Evolutionary conservation across 352 stramenopile species (phyloP), one percentile per base, ranked within the genome.

Genomic region (Phytophthora idaei): DNA sequence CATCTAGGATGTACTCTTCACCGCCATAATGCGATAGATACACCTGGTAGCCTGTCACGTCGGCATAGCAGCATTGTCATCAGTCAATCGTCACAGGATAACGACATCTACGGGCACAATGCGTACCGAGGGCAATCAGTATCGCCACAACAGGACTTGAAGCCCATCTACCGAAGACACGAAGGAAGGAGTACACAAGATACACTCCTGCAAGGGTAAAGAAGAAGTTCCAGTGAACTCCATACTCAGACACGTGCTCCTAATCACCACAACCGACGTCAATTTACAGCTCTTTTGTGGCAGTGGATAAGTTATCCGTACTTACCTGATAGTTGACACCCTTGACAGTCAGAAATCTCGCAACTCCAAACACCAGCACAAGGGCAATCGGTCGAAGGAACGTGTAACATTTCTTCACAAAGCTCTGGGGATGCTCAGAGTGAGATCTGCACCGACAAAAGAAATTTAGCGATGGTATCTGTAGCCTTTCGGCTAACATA

Each of bases 191-290:
- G 54, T 89, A 90, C 21, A 87, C 57, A 15, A 97, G 32, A 61
- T 93, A 94, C 31, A 96, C 83, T 4, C 81, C 87, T 12, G 81
- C 89, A 17, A 99, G 85, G 4, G 97, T 99, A 61, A 99, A 98
- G 81, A 99, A 99, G 69, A 99, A 99, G 79, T 99, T 99, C 98
- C 98, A 99, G 78, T 99, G 97, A 17, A 99, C 90, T 32, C 98
- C 98, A 74, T 99, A 99, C 79, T 99, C 98, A 5, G 87, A 97
- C 44, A 99, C 95, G 64, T 99, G 97, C 59, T 98, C 90, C 78
- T 97, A 68, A 34, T 52, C 21, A 52, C 37, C 48, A 73, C 11
- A 56, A 6, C 50, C n/a, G 52, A 36, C 3, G 28, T 71, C 11
- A 70, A 31, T 44, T 52, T 25, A n/a, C 9, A 50, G 11, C 21